Evolutionary conservation across 2,329 filamentous ascomycete genomes (phyloP).

Genomic region (Clonostachys sp.): DNA sequence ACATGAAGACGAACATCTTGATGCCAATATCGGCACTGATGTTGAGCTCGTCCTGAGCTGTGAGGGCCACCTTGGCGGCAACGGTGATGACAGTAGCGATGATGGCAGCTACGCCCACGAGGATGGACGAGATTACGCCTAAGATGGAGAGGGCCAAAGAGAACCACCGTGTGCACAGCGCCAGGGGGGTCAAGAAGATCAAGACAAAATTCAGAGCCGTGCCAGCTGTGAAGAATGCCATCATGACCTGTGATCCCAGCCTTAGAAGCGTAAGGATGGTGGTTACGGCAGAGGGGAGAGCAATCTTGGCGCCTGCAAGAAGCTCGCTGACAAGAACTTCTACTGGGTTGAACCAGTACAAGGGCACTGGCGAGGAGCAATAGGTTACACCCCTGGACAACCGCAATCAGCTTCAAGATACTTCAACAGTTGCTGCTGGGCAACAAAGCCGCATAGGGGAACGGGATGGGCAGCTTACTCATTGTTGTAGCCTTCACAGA

Average conservation of each 20-base stretch:
- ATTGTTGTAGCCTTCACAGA: constrained; percentile 78
- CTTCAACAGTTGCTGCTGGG: not conserved
- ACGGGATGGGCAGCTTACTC: constrained; percentile 34
- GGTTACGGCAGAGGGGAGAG: constrained; percentile 69
- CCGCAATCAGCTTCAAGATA: not conserved
- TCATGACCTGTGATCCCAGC: constrained; percentile 80
- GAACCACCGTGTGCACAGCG: constrained; percentile 51
- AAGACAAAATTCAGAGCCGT: constrained; percentile 67
- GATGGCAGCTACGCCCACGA: constrained; percentile 64
- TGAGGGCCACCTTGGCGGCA: constrained; percentile 75
- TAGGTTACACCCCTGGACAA: constrained; percentile 61
- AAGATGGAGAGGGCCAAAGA: constrained; percentile 65
- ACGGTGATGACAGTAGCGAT: constrained; percentile 82
- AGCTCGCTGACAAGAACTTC: constrained; percentile 76
- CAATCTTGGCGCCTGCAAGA: constrained; percentile 76
- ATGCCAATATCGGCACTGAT: constrained; percentile 66
- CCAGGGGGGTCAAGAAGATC: constrained; percentile 60
- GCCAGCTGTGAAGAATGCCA: constrained; percentile 75
- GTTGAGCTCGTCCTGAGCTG: constrained; percentile 68
- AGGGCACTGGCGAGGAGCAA: constrained; percentile 64
- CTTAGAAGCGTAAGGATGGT: constrained; percentile 71
- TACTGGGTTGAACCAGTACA: constrained; percentile 93
- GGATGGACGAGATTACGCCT: constrained; percentile 61
- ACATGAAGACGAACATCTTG: constrained; percentile 85
- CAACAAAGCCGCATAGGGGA: not conserved